Conservation (phyloP, 2,329 filamentous ascomycete species). For the Trichoderma afroharzianum region DNA sequence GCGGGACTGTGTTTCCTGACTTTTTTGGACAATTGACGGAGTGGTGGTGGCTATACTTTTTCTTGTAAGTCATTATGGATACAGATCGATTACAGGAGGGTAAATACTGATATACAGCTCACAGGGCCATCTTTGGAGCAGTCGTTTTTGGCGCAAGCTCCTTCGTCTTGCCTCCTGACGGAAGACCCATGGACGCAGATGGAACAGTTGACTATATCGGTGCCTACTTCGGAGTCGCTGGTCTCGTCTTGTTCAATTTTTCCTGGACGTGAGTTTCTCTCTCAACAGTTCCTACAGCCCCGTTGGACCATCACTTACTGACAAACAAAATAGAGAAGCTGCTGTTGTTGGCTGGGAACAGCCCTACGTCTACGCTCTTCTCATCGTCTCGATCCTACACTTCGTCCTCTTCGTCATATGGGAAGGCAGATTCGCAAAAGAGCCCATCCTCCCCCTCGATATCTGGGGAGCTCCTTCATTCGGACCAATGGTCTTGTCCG, state of each 20-base stretch:
- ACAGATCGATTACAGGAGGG: accelerated
- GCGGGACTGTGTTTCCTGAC: constrained; percentile 40
- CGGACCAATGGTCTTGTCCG: constrained; percentile 39
- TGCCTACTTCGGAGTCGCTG: constrained; percentile 35
- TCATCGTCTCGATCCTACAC: constrained; percentile 34
- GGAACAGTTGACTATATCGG: constrained; percentile 36
- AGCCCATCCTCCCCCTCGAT: constrained; percentile 43
- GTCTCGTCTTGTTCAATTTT: constrained; percentile 48
- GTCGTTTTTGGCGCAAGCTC: neutral
- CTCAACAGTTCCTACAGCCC: accelerated
- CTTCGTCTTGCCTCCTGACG: constrained; percentile 17
- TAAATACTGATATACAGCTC: neutral
- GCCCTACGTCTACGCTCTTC: constrained; percentile 38
- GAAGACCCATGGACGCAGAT: constrained; percentile 24
- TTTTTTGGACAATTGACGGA: constrained; percentile 23
- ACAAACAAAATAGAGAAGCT: constrained; percentile 29
- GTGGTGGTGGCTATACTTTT: constrained; percentile 16
- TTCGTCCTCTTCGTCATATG: constrained; percentile 36
- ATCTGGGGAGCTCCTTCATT: constrained; percentile 31
- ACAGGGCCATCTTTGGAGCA: neutral
- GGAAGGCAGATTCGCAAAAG: constrained; percentile 37
- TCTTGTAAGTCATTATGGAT: neutral
- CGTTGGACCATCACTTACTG: neutral
- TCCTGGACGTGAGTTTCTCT: constrained; percentile 43
- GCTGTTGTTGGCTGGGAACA: constrained; percentile 43